Conservation (phyloP, 2,329 filamentous ascomycete genomes). For the Pseudogymnoascus sp. region DNA sequence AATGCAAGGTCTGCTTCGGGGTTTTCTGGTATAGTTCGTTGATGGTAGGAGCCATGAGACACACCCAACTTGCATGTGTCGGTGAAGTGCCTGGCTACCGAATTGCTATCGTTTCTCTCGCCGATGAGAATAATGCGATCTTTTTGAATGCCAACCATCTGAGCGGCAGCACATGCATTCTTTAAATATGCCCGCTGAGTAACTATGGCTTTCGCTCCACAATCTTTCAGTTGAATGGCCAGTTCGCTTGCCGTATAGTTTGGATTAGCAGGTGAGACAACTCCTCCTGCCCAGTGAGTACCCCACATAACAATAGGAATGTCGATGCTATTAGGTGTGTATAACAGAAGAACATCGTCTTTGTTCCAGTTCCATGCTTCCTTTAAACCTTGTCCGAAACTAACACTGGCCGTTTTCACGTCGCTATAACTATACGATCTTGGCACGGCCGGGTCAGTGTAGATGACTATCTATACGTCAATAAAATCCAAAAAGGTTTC, state of each 20-base stretch:
- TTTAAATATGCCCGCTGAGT: slow-evolving; percentile 60
- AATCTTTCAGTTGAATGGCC: slow-evolving; percentile 69
- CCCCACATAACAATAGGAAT: slow-evolving; percentile 68
- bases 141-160: slow-evolving; percentile 55
- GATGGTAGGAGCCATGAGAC: slow-evolving; percentile 30
- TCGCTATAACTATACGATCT: slow-evolving; percentile 58
- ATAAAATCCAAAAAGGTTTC: not conserved
- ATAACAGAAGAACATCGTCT: slow-evolving; percentile 71
- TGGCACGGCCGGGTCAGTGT: slow-evolving; percentile 61
- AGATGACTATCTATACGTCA: slow-evolving; percentile 36
- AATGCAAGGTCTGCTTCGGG: slow-evolving; percentile 49
- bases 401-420: slow-evolving; percentile 50
- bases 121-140: slow-evolving; percentile 68
- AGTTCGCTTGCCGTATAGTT: slow-evolving; percentile 76
- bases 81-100: slow-evolving; percentile 53
- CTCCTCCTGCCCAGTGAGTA: slow-evolving; percentile 68
- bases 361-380: slow-evolving; percentile 65
- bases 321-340: slow-evolving; percentile 75
- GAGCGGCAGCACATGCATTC: slow-evolving; percentile 56
- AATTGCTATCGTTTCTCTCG: slow-evolving; percentile 48
- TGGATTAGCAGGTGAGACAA: slow-evolving; percentile 72
- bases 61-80: slow-evolving; percentile 54
- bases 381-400: slow-evolving; percentile 69
- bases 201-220: slow-evolving; percentile 59
- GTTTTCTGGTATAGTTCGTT: slow-evolving; percentile 51